Conservation (phyloP, 768 basidiomycete species). For the Hydnum rufescens region DNA sequence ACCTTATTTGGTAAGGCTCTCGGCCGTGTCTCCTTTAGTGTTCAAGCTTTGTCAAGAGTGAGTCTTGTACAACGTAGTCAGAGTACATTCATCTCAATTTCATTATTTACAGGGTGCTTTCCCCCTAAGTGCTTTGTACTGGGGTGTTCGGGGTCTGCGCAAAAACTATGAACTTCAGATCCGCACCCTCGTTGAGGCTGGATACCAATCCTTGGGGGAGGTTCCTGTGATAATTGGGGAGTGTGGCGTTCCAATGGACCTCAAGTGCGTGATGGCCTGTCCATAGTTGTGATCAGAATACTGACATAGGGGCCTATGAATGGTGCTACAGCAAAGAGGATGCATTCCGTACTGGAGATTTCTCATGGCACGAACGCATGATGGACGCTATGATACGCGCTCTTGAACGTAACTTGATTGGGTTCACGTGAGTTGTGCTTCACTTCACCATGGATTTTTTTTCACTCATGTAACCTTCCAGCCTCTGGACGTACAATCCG, state of each 20-base stretch:
- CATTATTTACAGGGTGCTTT: conserved; percentile 53
- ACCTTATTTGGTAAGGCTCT: conserved; percentile 70
- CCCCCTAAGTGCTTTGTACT: conserved; percentile 59
- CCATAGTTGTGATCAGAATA: background rate
- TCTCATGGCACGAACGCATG: conserved; percentile 70
- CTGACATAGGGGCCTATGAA: no score
- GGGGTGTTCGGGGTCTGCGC: conserved; percentile 64
- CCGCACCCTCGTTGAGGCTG: conserved; percentile 50
- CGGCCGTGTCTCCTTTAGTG: conserved; percentile 74
- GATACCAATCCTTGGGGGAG: conserved; percentile 53
- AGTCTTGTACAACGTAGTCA: conserved; percentile 11
- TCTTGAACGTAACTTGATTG: conserved; percentile 53
- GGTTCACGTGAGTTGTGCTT: conserved; percentile 54
- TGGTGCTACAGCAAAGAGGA: conserved; percentile 33
- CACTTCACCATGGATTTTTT: background rate
- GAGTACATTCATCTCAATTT: conserved; percentile 4
- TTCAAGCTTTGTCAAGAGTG: conserved; percentile 79
- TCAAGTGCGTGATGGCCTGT: conserved; percentile 39
- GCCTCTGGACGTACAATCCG: conserved; percentile 91
- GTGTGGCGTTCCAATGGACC: conserved; percentile 90
- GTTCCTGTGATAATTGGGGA: conserved; percentile 78
- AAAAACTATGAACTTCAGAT: conserved; percentile 75
- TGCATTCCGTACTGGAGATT: conserved; percentile 55
- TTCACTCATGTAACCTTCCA: conserved; percentile 17
- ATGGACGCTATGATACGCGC: conserved; percentile 85